Evolutionary conservation across 169 alveolate genomes (phyloP), one percentile per base, ranked within the genome.

Genomic region (Cryptosporidium xiaoi): DNA sequence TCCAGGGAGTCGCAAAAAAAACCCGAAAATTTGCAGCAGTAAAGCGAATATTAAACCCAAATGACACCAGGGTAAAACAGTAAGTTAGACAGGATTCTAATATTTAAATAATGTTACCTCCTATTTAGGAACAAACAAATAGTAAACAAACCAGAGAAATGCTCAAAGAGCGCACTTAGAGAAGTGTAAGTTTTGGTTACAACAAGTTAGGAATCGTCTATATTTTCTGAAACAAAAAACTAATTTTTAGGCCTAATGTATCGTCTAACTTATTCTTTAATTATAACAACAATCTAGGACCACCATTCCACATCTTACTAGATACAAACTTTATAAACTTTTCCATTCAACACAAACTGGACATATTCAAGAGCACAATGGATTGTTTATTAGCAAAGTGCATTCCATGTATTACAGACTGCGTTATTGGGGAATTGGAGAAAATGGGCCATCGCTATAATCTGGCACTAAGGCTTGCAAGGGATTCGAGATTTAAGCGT

Each of bases 261-360:
- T 94, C 95, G 33, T 67, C 93, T 48, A 93, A 94, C 51, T 65
- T 95, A 53, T 95, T 93, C 87, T 95, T 96, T 90, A 91, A 91
- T 65, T 96, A 97, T 90, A 97, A 97, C 82, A 96, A 96, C 84
- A 95, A 96, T 64, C 87, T 97, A 71, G 98, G 97, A 2, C 99
- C 99, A n/a, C 99, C 99, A n/a, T 97, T 96, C 83, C 98, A 97
- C 83, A 96, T 97, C 31, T 84, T 98, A 48, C 93, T 98, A 36
- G 99, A 98, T 93, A 98, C 99, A 4, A 98, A 98, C 96, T 98
- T 98, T 93, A 95, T 98, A 66, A 98, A 98, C 94, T 97, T 98
- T 84, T 97, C 99, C 50, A 97, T 98, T 83, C 99, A 97, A 90
- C 95, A 97, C 93, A 98, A 97, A 93, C 92, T 97, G 50, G 99